Evolutionary conservation across 805 yeast species (phyloP).

Genomic region (Ogataea henricii): DNA sequence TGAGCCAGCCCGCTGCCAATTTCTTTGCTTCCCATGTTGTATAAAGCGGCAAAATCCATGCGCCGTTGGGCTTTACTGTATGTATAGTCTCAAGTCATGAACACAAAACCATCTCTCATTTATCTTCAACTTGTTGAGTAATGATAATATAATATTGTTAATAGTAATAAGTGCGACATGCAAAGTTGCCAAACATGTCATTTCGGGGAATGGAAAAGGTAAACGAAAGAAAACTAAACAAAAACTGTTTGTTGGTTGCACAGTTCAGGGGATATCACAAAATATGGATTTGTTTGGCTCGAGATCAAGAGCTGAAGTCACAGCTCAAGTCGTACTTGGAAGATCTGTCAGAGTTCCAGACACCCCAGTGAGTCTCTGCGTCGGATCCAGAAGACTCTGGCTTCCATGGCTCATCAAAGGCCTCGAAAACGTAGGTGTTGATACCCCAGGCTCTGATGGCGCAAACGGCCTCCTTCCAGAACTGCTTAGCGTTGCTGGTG

Average conservation of each 20-base stretch:
- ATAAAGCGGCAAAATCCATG: neutral
- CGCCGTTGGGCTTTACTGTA: slow-evolving; percentile 1
- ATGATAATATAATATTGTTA: neutral
- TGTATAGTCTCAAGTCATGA: slow-evolving; percentile 2
- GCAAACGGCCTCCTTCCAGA: slow-evolving; percentile 89
- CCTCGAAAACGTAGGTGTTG: slow-evolving; percentile 90
- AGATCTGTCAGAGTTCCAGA: slow-evolving; percentile 55
- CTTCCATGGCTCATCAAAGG: slow-evolving; percentile 95
- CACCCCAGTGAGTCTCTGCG: slow-evolving; percentile 96
- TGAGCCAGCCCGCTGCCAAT: slow-evolving; percentile 33
- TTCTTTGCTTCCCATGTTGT: neutral
- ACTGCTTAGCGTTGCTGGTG: slow-evolving; percentile 69
- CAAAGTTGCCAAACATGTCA: neutral
- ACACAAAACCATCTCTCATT: neutral
- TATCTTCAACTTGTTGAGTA: too few species aligned
- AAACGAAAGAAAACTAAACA: slow-evolving; percentile 2
- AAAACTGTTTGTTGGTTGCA: neutral
- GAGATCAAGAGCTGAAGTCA: slow-evolving; percentile 40
- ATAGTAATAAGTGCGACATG: neutral
- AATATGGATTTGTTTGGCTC: neutral
- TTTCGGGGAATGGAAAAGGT: neutral
- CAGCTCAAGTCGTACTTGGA: slow-evolving; percentile 50
- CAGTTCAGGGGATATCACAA: slow-evolving; percentile 1
- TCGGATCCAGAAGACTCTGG: slow-evolving; percentile 84
- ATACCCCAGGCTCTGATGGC: slow-evolving; percentile 96